Base-by-base conservation (phyloP, 2,329 filamentous ascomycete genomes). In the Hypoxylon sp. region DNA sequence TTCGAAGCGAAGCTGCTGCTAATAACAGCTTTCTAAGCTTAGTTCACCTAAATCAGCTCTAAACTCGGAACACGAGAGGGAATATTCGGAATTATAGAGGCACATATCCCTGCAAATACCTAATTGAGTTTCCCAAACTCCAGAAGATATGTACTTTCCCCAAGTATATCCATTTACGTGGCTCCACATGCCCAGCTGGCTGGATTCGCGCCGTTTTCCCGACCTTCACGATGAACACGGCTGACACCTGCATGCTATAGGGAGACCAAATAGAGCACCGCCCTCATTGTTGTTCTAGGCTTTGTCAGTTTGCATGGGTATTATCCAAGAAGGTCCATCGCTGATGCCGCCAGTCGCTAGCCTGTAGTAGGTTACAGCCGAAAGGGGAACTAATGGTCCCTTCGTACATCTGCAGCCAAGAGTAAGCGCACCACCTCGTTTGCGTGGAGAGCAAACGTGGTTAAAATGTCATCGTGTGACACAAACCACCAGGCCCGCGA, bases 321-420 rank as follows among this genome's bases (percentile, higher is more conserved):
- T 49, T 57, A 58, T 65, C 23, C 45, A 48, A 34, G n/a, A 19
- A 45, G 23, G 49, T 57, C 45, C 32, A 28, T 55, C 56, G 58
- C 57, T 46, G 32, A 58, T 48, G 36, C 48, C 41, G 17, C 48
- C 34, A 48, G 23, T 60, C 48, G 34, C 34, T 60, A 63, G 53
- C 50, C 52, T 51, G 57, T 57, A 56, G 46, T 45, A 45, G 52
- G 50, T 53, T 61, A 48, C 67, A 67, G 57, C 56, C 60, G 41
- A 63, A 41, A 62, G 45, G 46, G 56, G 28, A 46, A 34, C 46
- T 46, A 60, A 50, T 51, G 67, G 68, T 65, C 65, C 68, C 68
- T 70, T 68, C 55, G 61, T 67, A 67, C 67, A 70, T 53, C 56
- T 68, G 63, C 60, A 60, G 61, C 55, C 36, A 60, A 65, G 61